A percentile compares a stretch with the other conserved stretches of the same genome.
Evolutionary conservation across 768 basidiomycete genomes (phyloP).

Genomic region (Russula earlei): DNA sequence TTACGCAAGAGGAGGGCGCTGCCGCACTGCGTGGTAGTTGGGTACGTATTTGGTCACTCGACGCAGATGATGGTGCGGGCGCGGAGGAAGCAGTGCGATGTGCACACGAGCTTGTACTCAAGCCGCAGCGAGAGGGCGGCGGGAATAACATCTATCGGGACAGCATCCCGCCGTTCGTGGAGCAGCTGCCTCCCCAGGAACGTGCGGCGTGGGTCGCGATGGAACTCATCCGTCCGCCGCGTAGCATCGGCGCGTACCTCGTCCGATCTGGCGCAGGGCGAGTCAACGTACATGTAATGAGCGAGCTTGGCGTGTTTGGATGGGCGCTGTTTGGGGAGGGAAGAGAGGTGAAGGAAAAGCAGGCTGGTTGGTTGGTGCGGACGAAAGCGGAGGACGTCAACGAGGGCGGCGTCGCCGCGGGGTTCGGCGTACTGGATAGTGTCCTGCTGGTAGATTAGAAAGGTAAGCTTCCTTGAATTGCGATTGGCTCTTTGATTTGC

Average conservation of each 20-base stretch:
- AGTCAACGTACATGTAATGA: conserved; percentile 59
- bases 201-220: conserved; percentile 91
- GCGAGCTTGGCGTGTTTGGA: conserved; percentile 89
- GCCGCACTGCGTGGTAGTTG: conserved; percentile 61
- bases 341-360: conserved; percentile 43
- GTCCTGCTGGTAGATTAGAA: conserved; percentile 30
- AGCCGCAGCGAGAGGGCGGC: conserved; percentile 97
- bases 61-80: conserved; percentile 30
- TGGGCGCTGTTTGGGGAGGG: conserved; percentile 66
- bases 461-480: neutral
- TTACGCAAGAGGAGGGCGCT: conserved; percentile 39
- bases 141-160: conserved; percentile 92
- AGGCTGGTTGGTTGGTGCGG: conserved; percentile 75
- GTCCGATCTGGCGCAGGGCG: conserved; percentile 52
- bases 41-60: conserved; percentile 83
- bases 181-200: conserved; percentile 46
- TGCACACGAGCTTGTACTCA: conserved; percentile 65
- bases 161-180: conserved; percentile 71
- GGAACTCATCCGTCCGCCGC: conserved; percentile 80
- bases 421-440: conserved; percentile 38
- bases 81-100: conserved; percentile 42
- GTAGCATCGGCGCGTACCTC: conserved; percentile 58
- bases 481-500: neutral
- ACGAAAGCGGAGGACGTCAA: conserved; percentile 88
- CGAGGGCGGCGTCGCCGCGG: conserved; percentile 73